These are phyloP conservation scores for Thermomyces lanuginosus DNA, from an alignment of 2,329 filamentous ascomycete genomes.

Conservation along the genomic window DNA sequence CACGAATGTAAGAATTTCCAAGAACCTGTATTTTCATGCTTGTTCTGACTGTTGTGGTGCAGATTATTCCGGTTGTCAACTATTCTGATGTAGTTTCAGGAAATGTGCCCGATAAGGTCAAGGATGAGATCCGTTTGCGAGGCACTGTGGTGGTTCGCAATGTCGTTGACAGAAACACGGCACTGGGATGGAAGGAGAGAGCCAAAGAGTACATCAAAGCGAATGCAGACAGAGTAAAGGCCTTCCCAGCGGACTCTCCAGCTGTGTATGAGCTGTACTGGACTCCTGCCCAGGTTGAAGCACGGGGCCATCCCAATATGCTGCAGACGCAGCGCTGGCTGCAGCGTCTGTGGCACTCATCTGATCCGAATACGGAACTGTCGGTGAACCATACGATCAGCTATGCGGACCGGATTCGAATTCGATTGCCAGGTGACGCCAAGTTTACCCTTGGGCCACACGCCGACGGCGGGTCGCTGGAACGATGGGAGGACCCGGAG, in stretches of 20 bases:
- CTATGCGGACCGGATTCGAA: slow-evolving; percentile 58
- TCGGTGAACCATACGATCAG: slow-evolving; percentile 44
- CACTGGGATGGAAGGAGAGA: slow-evolving; percentile 47
- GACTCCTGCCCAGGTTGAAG: slow-evolving; percentile 46
- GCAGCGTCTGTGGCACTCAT: slow-evolving; percentile 48
- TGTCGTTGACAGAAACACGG: slow-evolving; percentile 47
- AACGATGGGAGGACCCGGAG: slow-evolving; percentile 55
- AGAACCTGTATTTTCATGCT: slow-evolving; percentile 5
- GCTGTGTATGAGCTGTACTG: slow-evolving; percentile 40
- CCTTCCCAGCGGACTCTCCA: slow-evolving; percentile 49
- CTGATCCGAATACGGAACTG: slow-evolving; percentile 30
- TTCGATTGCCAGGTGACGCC: slow-evolving; percentile 53
- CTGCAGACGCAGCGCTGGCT: slow-evolving; percentile 45
- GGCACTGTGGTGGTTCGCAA: slow-evolving; percentile 49
- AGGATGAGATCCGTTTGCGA: slow-evolving; percentile 40
- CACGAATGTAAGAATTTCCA: slow-evolving; percentile 18
- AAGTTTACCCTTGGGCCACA: slow-evolving; percentile 58
- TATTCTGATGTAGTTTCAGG: slow-evolving; percentile 25
- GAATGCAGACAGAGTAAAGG: slow-evolving; percentile 39
- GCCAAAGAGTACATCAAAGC: slow-evolving; percentile 47
- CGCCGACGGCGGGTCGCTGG: slow-evolving; percentile 56
- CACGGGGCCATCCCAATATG: slow-evolving; percentile 50
- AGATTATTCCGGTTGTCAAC: slow-evolving; percentile 29
- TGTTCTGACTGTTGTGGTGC: background rate
- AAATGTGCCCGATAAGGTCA: slow-evolving; percentile 16